Percentiles rank a stretch among this genome's conserved stretches.
Conservation (phyloP, 148 eudicot species). For the Cornus suecica region DNA sequence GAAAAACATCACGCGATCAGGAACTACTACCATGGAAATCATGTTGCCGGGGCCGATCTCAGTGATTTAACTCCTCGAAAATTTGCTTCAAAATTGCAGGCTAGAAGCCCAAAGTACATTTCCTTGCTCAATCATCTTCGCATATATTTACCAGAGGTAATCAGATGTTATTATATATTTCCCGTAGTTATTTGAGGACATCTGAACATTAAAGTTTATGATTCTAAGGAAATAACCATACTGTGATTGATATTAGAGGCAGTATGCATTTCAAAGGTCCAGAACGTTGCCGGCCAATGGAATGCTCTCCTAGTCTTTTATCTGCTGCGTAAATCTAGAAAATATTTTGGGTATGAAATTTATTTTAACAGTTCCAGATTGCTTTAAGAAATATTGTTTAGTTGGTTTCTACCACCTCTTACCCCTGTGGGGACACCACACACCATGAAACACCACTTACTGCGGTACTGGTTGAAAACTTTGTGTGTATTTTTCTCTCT, state of each 20-base stretch:
- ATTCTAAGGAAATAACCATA: not conserved
- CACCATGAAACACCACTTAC: no score
- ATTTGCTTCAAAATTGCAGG: slow-evolving; percentile 91
- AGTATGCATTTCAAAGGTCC: not conserved
- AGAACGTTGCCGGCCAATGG: slow-evolving; percentile 2
- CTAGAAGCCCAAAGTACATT: slow-evolving; percentile 98
- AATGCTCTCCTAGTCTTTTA: not conserved
- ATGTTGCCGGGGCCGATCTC: slow-evolving; percentile 82
- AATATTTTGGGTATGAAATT: not conserved
- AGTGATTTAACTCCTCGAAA: slow-evolving; percentile 79
- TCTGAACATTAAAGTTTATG: not conserved
- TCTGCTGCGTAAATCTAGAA: not conserved
- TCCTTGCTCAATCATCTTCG: slow-evolving; percentile 97
- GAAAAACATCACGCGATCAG: slow-evolving; percentile 81
- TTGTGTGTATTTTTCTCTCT: no score
- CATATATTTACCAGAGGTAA: slow-evolving; percentile 97
- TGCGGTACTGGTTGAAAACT: no score
- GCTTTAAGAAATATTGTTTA: no score
- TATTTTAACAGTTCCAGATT: not conserved
- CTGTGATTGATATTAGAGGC: not conserved
- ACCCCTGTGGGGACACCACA: no score
- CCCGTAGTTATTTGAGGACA: not conserved
- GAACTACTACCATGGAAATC: slow-evolving; percentile 94
- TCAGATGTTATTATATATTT: not conserved
- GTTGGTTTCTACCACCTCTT: no score